These are phyloP conservation scores for Xylariaceae sp. DNA, from an alignment of 2,329 filamentous ascomycete genomes.

Conservation along the genomic window DNA sequence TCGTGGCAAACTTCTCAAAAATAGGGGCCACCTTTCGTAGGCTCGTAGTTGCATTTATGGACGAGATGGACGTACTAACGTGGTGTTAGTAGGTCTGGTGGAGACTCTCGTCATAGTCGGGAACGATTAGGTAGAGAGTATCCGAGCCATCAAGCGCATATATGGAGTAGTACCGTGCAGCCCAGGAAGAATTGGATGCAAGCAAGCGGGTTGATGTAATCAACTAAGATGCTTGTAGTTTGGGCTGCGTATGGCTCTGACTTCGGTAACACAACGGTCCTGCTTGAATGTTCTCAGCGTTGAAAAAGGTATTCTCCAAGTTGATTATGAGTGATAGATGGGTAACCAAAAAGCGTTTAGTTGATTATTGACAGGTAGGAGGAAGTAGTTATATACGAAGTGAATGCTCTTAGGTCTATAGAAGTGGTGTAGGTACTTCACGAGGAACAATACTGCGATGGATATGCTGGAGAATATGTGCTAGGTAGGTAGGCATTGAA, in stretches of 20 bases:
- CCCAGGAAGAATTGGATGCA: background rate
- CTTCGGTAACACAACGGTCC: slow-evolving; percentile 38
- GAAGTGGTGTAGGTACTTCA: slow-evolving; percentile 1
- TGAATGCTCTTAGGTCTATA: background rate
- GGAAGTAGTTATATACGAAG: background rate
- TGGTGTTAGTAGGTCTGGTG: background rate
- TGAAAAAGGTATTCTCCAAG: slow-evolving; percentile 34
- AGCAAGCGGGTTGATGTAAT: background rate
- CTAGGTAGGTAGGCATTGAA: background rate
- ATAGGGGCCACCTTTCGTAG: slow-evolving; percentile 59
- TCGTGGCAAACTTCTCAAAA: slow-evolving; percentile 44
- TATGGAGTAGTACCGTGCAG: background rate
- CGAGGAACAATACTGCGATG: background rate
- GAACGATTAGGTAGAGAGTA: background rate
- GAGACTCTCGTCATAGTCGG: background rate
- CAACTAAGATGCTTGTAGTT: slow-evolving; percentile 48
- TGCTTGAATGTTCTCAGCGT: slow-evolving; percentile 34
- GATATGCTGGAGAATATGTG: background rate
- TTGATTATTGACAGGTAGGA: background rate
- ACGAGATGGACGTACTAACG: slow-evolving; percentile 55
- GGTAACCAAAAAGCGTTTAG: background rate
- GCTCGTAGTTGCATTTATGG: slow-evolving; percentile 57
- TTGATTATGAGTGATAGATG: slow-evolving; percentile 10
- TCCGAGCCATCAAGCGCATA: background rate
- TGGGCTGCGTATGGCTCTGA: slow-evolving; percentile 51